Evolutionary conservation across 2,329 filamentous ascomycete species (phyloP).

Genomic region (Cladorrhinum sp.): DNA sequence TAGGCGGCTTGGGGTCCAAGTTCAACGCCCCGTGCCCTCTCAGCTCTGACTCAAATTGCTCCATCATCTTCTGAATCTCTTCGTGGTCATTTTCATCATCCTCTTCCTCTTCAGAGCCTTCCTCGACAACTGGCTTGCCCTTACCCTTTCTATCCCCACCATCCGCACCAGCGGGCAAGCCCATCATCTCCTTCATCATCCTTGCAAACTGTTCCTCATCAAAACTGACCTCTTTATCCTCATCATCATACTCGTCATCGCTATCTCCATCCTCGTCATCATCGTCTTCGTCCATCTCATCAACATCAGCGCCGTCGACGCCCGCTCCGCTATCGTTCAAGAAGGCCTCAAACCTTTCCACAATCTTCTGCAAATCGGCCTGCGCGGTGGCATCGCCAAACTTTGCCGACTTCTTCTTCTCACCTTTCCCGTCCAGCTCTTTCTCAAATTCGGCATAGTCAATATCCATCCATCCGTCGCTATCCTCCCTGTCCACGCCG

Average conservation of each 20-base stretch:
- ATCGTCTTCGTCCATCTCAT: conserved; percentile 68
- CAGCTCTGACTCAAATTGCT: conserved; percentile 71
- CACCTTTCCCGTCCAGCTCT: conserved; percentile 59
- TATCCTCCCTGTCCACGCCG: conserved; percentile 61
- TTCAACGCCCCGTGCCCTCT: conserved; percentile 65
- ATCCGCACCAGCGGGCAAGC: conserved; percentile 43
- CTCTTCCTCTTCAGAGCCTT: conserved; percentile 53
- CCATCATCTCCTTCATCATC: conserved; percentile 94
- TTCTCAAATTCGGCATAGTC: conserved; percentile 84
- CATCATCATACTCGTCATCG: conserved; percentile 52
- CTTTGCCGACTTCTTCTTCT: conserved; percentile 31
- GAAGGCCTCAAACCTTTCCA: conserved; percentile 89
- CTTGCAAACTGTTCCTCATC: conserved; percentile 79
- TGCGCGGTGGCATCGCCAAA: conserved; percentile 68
- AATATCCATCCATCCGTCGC: conserved; percentile 90
- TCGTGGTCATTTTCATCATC: conserved; percentile 50
- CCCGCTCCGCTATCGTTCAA: conserved; percentile 82
- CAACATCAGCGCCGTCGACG: conserved; percentile 70
- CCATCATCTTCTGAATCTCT: conserved; percentile 63
- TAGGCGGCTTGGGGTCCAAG: conserved; percentile 40
- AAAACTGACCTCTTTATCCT: conserved; percentile 74
- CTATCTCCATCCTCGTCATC: conserved; percentile 48
- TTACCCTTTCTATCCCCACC: conserved; percentile 14
- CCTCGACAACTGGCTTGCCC: conserved; percentile 27
- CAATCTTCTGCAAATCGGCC: conserved; percentile 82